Evolutionary conservation across 441 rosid species (phyloP).

Genomic region (Pelargonium myrrhifolium): DNA sequence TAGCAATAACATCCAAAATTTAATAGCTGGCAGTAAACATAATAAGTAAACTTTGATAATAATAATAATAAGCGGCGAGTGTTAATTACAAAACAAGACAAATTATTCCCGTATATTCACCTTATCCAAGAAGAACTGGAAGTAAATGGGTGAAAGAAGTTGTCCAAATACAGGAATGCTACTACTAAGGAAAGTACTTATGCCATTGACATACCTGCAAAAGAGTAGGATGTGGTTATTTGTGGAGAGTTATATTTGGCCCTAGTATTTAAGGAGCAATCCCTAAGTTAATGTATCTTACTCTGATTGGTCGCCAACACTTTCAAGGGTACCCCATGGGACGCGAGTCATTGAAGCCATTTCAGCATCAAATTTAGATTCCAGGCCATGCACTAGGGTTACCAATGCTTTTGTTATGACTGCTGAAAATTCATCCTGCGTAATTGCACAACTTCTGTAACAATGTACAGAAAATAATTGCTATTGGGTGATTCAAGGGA

Average conservation of each 20-base stretch:
- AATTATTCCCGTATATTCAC: slow-evolving; percentile 29
- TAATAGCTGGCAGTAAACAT: neutral
- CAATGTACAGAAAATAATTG: slow-evolving; percentile 20
- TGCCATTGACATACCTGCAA: slow-evolving; percentile 86
- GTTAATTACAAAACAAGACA: slow-evolving; percentile 8
- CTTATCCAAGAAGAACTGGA: slow-evolving; percentile 97
- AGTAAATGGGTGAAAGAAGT: slow-evolving; percentile 81
- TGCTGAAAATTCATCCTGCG: slow-evolving; percentile 95
- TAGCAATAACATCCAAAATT: neutral
- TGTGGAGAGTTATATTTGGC: slow-evolving; percentile 8
- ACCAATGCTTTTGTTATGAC: slow-evolving; percentile 86
- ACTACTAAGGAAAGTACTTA: slow-evolving; percentile 63
- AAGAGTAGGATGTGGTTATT: slow-evolving; percentile 22
- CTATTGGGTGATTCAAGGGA: slow-evolving; percentile 13
- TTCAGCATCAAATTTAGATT: slow-evolving; percentile 93
- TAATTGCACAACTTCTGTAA: slow-evolving; percentile 22
- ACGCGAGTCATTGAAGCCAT: slow-evolving; percentile 97
- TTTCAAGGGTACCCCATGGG: slow-evolving; percentile 94
- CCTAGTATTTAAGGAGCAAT: slow-evolving; percentile 11
- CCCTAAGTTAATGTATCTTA: slow-evolving; percentile 29
- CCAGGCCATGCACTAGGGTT: slow-evolving; percentile 87
- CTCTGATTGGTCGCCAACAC: slow-evolving; percentile 99
- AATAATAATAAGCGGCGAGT: neutral
- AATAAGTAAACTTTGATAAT: neutral
- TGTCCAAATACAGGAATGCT: slow-evolving; percentile 86